Base-by-base conservation (phyloP, 371 early-diverging fungal genomes). In the Caulochytrium protostelioides region DNA sequence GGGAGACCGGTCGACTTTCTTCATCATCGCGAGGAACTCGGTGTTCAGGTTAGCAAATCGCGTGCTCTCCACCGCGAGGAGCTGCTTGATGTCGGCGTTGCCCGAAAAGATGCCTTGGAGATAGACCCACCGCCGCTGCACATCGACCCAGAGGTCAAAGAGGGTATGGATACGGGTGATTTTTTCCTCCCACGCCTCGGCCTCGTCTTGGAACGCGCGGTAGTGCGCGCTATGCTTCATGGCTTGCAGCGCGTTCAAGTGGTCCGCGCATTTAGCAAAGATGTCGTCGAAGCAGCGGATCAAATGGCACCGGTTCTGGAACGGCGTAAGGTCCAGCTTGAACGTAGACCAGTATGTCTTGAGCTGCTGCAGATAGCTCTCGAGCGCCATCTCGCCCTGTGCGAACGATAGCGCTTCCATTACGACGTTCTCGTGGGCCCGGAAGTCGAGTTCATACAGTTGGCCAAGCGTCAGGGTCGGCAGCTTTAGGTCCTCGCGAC, bases 51-150 rank as follows among this genome's bases (percentile, higher is more conserved):
- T 85, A 37, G 76, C 75, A 66, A 97, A 97, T 12, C 94, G 72
- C 27, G 77, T 67, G 4, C 80, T 79, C 60, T 97, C 98, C 2
- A 83, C 72, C 0, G 98, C 97, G 5, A 97, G 56, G 28, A 95
- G 55, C 38, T 90, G 86, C 53, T 86, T 86, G 55, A 97, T 95
- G 42, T 95, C 95, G 6, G 78, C 83, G 42, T 79, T 86, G 40
- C 84, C 79, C 23, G 79, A 73, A 47, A 97, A 97, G 36, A 95
- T 90, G 28, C 97, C 98, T 50, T 97, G 92, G 26, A 97, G 60
- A 44, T 97, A 94, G 7, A 95, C 94, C 92, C 92, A 97, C 54
- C 92, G 97, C 23, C 95, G 77, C 57, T 97, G 97, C 18, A 97
- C 97, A 52, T 95, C 97, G 30, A 94, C 86, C 97, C 94, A 95